A percentile compares a stretch with the other conserved stretches of the same genome.
These are phyloP conservation scores for Colletotrichum melonis DNA, from an alignment of 2,329 filamentous ascomycete genomes.

Conservation along the genomic window DNA sequence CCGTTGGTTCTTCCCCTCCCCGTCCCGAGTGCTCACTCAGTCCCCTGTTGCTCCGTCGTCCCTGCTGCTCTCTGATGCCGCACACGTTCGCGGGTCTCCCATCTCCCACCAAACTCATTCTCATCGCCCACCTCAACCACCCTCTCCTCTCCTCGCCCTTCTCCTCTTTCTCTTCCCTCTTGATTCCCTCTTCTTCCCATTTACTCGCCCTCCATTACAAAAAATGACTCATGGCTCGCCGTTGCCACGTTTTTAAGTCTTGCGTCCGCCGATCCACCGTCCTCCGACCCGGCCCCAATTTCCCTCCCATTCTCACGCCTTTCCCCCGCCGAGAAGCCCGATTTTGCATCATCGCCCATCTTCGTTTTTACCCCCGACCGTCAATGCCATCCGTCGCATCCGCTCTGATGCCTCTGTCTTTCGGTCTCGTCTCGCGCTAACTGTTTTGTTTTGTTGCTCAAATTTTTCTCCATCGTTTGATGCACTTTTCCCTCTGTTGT, in stretches of 20 bases:
- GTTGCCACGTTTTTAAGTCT: constrained; percentile 9
- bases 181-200: constrained; percentile 10
- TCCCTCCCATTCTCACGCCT: constrained; percentile 20
- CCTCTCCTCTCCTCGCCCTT: constrained; percentile 24
- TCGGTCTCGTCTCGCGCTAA: constrained; percentile 14
- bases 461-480: constrained; percentile 17
- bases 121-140: constrained; percentile 37
- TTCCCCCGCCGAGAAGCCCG: constrained; percentile 31
- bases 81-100: constrained; percentile 6
- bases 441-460: neutral
- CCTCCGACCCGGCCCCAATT: constrained; percentile 27
- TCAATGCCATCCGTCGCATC: constrained; percentile 26
- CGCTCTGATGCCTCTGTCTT: constrained; percentile 2
- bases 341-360: constrained; percentile 21
- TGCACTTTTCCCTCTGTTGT: neutral
- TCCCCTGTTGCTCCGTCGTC: neutral
- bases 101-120: constrained; percentile 35
- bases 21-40: neutral
- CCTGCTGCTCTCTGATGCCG: constrained; percentile 27
- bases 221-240: constrained; percentile 22
- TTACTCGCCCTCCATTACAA: constrained; percentile 34
- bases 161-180: constrained; percentile 20
- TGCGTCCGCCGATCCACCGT: constrained; percentile 14
- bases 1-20: neutral
- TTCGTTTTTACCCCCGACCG: constrained; percentile 6